Base-by-base conservation (phyloP, 352 stramenopile genomes). In the Globisporangium heterothallicum region DNA sequence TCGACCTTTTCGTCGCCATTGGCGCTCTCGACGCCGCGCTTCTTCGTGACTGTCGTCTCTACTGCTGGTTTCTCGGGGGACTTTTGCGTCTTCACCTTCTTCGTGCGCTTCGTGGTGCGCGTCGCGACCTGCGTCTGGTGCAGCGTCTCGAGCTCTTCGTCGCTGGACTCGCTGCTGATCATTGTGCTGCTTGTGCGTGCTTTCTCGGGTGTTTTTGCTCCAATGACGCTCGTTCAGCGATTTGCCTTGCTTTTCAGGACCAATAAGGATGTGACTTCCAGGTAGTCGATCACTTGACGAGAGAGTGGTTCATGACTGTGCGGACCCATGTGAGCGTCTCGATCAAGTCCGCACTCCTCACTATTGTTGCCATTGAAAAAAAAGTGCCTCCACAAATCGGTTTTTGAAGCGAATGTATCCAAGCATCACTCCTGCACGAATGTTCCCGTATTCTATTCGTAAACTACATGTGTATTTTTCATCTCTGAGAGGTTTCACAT, bases 121-220 rank as follows among this genome's bases (percentile, higher is more conserved):
- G 61, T 48, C 29, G 64, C 53, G 10, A 66, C 51, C 38, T 69
- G 64, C 48, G 54, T 58, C 61, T 74, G 50, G 64, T 86, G 74
- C 54, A 88, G 66, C 66, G 72, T 78, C 34, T 78, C 58, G n/a
- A 93, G 67, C 72, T 94, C 84, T 49, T 91, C 83, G 72, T 94
- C 84, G 50, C 84, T 94, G 26, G 83, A 93, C 72, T 93, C 83
- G 73, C 83, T 93, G 72, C 79, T 91, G 65, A 93, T 93, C 79
- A 93, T 93, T n/a, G n/a, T 42, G 26, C 48, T 21, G 14, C 48
- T 36, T 22, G 44, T 50, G 25, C 24, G n/a, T 35, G 8, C 25
- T 13, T 34, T 24, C 32, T 10, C 13, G 32, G 18, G 14, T 1
- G 24, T n/a, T 24, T 21, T n/a, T 52, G 26, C 4, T 25, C 16